Evolutionary conservation across 495 filamentous ascomycete species (phyloP), one percentile per base, ranked within the genome.

Genomic region (Daldinia caldariorum): DNA sequence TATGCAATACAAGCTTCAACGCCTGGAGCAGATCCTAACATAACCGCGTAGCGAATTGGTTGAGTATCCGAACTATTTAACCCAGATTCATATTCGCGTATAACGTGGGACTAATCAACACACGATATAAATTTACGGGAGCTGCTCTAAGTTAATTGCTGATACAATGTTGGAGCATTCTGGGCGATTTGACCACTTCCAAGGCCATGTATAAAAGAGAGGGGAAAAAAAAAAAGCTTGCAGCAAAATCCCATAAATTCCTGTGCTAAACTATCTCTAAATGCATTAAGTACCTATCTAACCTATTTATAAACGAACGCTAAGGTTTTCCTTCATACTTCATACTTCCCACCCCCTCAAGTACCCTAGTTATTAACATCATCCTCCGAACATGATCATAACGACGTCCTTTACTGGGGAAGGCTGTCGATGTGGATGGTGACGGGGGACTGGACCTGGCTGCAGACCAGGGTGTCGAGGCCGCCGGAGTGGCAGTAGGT

Each of bases 381-480:
- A 22, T 47, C 43, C 43, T 47, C 18, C 43, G 56, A 74, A 20
- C 13, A 49, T 29, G 31, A 58, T 22, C 65, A 69, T 35, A 69
- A 63, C 8, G 54, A 73, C 2, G 18, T 29, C 47, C 14, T 76
- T 73, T 58, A 58, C 70, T 35, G 43, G 63, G 47, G 70, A 70
- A 16, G 74, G 71, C 32, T 72, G 38, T 56, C 39, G 41, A 68
- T 38, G 51, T 68, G 43, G 53, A 71, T 54, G 14, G 54, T 47
- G 3, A 47, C 31, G 7, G 67, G 34, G 45, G n/a, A 8, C 16
- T 58, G 0, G 32, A 41, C 38, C 63, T 63, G 62, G 53, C 12
- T 34, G 63, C 68, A 71, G 37, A 63, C 51, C 26, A 37, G 0
- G 58, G 20, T 66, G 53, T 51, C 34, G 8, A 29, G 41, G n/a